A percentile compares a stretch with the other conserved stretches of the same genome.
Evolutionary conservation across 441 rosid species (phyloP).

Genomic region (Populus hybrid): DNA sequence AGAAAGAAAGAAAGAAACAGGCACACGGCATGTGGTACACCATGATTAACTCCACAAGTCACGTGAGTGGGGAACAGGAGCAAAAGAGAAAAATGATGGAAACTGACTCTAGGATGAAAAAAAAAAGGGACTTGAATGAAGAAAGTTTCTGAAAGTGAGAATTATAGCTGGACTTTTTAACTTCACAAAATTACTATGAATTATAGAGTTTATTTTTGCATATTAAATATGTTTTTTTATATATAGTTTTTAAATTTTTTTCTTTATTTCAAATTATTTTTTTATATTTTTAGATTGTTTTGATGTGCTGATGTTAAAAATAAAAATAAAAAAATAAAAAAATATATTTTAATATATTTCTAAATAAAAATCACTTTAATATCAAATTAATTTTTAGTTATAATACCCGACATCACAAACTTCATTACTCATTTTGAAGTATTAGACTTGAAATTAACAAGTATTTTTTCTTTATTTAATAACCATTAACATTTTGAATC

Average conservation of each 20-base stretch:
- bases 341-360: too few species aligned
- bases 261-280: too few species aligned
- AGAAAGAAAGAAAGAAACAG: neutral
- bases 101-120: neutral
- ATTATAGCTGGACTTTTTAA: neutral
- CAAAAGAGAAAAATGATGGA: neutral
- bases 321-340: too few species aligned
- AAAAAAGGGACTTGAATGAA: neutral
- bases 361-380: too few species aligned
- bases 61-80: neutral
- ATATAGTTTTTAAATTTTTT: too few species aligned
- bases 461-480: neutral
- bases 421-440: too few species aligned
- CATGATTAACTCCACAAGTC: neutral
- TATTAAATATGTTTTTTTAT: too few species aligned
- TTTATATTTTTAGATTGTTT: too few species aligned
- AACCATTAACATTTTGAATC: neutral
- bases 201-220: too few species aligned
- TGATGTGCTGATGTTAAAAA: too few species aligned
- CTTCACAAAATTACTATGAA: too few species aligned
- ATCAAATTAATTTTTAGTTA: fast-evolving
- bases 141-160: neutral
- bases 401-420: fast-evolving
- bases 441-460: neutral
- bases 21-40: neutral